A percentile compares a stretch with the other conserved stretches of the same genome.
Evolutionary conservation across 2,329 filamentous ascomycete species (phyloP).

Genomic region (Ophiocordyceps robertsii): DNA sequence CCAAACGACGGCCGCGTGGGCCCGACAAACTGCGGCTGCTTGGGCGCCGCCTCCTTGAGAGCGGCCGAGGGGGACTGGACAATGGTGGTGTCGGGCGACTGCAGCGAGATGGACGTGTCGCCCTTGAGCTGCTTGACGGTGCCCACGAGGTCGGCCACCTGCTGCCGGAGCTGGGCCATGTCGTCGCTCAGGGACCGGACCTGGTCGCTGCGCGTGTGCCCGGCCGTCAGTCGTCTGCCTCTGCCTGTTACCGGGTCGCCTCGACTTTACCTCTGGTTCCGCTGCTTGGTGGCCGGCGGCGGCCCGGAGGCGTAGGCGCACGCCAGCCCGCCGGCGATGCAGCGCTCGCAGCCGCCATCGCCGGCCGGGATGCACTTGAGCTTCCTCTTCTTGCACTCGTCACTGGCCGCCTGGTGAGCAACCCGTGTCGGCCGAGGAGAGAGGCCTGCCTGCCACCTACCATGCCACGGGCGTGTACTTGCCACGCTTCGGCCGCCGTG

Average conservation of each 20-base stretch:
- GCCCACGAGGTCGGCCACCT: conserved; percentile 15
- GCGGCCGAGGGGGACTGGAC: conserved; percentile 7
- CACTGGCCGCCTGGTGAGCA: conserved; percentile 8
- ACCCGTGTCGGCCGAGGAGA: too few relatives aligned
- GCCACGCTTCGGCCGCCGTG: conserved; percentile 15
- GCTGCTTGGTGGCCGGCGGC: conserved; percentile 8
- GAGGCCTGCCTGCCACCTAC: too few relatives aligned
- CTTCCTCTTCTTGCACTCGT: conserved; percentile 27
- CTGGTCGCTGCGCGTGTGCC: conserved; percentile 1
- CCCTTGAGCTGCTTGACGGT: conserved; percentile 14
- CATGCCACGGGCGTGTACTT: conserved; percentile 24
- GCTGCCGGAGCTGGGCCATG: conserved; percentile 14
- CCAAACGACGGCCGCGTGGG: conserved; percentile 21
- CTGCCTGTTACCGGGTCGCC: too few relatives aligned
- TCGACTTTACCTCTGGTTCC: conserved; percentile 12
- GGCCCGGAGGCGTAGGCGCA: conserved; percentile 13
- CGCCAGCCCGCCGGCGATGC: conserved; percentile 10
- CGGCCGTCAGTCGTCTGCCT: too few relatives aligned
- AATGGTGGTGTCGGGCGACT: conserved; percentile 4
- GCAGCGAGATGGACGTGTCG: conserved; percentile 5
- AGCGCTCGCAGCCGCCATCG: conserved; percentile 16
- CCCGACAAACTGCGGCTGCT: conserved; percentile 21
- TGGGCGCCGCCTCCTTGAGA: conserved; percentile 11
- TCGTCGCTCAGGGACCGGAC: conserved; percentile 14
- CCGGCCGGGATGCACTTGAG: conserved; percentile 22